Conservation (phyloP, 1,284 basidiomycete species). For the Anthracocystis walkeri region DNA sequence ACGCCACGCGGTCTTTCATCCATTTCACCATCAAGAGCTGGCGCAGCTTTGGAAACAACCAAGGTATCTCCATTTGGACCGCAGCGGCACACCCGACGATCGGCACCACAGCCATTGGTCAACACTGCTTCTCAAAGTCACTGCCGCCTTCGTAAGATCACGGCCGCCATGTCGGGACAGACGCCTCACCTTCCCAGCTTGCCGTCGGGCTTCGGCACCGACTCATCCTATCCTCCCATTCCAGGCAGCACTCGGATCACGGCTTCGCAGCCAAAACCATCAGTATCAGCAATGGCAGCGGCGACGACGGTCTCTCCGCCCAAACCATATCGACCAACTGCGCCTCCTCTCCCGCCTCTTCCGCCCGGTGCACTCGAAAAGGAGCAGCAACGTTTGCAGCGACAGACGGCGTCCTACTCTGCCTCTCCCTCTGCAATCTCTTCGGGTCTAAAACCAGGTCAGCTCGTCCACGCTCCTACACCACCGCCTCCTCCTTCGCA, state of each 20-base stretch:
- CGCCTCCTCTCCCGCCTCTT: constrained; percentile 52
- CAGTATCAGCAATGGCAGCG: constrained; percentile 5
- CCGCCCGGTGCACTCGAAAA: constrained; percentile 47
- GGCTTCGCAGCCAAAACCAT: constrained; percentile 34
- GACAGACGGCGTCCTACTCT: constrained; percentile 28
- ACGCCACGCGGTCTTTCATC: too few relatives aligned
- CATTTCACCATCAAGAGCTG: too few relatives aligned
- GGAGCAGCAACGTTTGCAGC: constrained; percentile 41
- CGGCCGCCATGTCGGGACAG: constrained; percentile 32
- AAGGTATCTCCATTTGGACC: too few relatives aligned
- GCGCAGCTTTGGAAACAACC: too few relatives aligned
- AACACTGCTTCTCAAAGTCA: not conserved
- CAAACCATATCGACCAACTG: constrained; percentile 28
- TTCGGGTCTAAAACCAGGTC: constrained; percentile 29
- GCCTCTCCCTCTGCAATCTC: constrained; percentile 21
- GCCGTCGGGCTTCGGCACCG: constrained; percentile 62
- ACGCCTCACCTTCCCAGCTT: constrained; percentile 47
- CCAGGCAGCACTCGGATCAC: constrained; percentile 38
- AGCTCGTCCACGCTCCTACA: constrained; percentile 42
- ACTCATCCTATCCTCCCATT: constrained; percentile 64
- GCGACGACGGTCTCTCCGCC: constrained; percentile 6
- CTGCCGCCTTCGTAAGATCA: not conserved
- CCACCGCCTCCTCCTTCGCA: constrained; percentile 17
- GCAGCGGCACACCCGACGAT: not conserved
- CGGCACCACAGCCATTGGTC: not conserved